Evolutionary conservation across 1,284 basidiomycete species (phyloP).

Genomic region (Tilletia indica): DNA sequence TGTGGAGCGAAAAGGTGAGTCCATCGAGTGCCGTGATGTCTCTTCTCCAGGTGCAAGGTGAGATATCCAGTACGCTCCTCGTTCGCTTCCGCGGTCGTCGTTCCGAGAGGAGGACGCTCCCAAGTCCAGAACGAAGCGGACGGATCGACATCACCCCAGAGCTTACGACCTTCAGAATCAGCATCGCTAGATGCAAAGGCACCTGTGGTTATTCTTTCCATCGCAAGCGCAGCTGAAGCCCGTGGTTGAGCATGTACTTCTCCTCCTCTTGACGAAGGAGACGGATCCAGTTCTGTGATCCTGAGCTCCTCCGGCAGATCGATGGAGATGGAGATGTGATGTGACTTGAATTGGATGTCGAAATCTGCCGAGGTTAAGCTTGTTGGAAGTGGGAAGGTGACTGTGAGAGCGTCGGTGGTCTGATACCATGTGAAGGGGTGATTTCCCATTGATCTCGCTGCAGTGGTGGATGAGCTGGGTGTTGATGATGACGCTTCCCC

Average conservation of each 20-base stretch:
- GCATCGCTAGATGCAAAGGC: conserved; percentile 24
- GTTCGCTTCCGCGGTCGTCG: conserved; percentile 6
- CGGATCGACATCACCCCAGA: conserved; percentile 46
- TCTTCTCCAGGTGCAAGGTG: conserved; percentile 47
- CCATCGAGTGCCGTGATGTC: conserved; percentile 70
- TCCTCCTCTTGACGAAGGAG: conserved; percentile 62
- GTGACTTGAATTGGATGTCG: conserved; percentile 64
- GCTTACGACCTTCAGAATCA: conserved; percentile 30
- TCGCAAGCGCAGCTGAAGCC: background rate
- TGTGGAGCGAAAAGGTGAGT: conserved; percentile 68
- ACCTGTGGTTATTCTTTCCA: background rate
- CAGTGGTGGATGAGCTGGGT: background rate
- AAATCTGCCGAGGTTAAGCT: conserved; percentile 49
- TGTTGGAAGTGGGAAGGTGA: conserved; percentile 77
- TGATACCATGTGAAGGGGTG: conserved; percentile 86
- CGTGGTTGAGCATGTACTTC: background rate
- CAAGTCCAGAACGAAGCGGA: conserved; percentile 41
- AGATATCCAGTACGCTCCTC: conserved; percentile 24
- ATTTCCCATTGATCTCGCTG: conserved; percentile 23
- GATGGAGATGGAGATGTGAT: conserved; percentile 65
- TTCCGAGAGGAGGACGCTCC: conserved; percentile 24
- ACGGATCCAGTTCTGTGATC: conserved; percentile 65
- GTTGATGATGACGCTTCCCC: background rate
- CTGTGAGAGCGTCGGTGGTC: conserved; percentile 73
- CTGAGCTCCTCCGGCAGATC: conserved; percentile 54